These are phyloP conservation scores for Pseudocercospora pini-densiflorae DNA, from an alignment of 2,329 filamentous ascomycete genomes.

Conservation along the genomic window DNA sequence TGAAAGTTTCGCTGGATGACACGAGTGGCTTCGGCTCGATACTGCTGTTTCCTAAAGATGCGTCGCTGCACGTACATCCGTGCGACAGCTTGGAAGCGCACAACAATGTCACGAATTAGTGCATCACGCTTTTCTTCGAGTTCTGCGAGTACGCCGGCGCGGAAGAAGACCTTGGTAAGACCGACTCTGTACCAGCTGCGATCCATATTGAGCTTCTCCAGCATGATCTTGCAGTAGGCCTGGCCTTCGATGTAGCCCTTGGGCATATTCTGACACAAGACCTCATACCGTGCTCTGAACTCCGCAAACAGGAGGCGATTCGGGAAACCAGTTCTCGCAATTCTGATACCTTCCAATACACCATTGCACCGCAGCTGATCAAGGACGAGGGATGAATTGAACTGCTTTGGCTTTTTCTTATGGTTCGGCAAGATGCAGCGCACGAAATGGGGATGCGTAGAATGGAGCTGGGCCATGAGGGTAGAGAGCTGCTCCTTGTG, in stretches of 20 bases:
- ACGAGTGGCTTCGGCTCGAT: constrained; percentile 89
- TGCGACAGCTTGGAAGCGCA: constrained; percentile 87
- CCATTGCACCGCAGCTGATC: constrained; percentile 98
- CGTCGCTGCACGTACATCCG: constrained; percentile 88
- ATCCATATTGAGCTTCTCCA: constrained; percentile 87
- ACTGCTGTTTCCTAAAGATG: constrained; percentile 88
- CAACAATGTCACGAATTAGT: constrained; percentile 92
- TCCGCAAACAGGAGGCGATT: constrained; percentile 91
- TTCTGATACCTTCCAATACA: constrained; percentile 98
- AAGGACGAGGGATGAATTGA: constrained; percentile 88
- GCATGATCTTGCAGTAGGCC: constrained; percentile 79
- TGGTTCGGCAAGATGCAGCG: constrained; percentile 98
- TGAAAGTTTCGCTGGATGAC: constrained; percentile 96
- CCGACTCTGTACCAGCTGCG: constrained; percentile 88
- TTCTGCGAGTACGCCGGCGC: constrained; percentile 92
- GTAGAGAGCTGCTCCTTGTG: constrained; percentile 99
- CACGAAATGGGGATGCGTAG: constrained; percentile 97
- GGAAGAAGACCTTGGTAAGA: constrained; percentile 96
- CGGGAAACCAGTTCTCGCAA: constrained; percentile 94
- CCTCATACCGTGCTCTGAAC: constrained; percentile 94
- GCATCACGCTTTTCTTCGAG: constrained; percentile 94
- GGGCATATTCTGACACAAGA: constrained; percentile 85
- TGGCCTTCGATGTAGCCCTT: constrained; percentile 92
- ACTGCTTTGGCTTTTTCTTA: constrained; percentile 93
- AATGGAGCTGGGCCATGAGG: constrained; percentile 91